A percentile compares a stretch with the other conserved stretches of the same genome.
phyloP scores from a whole-genome alignment of 148 eudicot genomes.

The Persicaria tinctoria region DNA sequence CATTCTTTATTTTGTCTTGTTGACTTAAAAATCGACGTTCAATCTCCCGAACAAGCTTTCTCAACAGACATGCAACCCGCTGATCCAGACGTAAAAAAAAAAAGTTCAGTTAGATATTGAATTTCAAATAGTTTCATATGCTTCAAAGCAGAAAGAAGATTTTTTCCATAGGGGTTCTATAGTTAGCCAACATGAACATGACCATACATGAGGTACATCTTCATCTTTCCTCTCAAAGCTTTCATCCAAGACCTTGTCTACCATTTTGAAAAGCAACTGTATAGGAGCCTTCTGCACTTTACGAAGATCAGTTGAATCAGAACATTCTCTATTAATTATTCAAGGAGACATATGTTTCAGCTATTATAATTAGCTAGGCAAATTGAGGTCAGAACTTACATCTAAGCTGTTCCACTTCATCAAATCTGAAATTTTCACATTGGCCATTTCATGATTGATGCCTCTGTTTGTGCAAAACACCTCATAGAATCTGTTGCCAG shows the following conservation, averaged over 20 bases:
- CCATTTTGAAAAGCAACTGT: slow-evolving; percentile 63
- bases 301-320: slow-evolving; percentile 13
- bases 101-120: slow-evolving; percentile 9
- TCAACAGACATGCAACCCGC: slow-evolving; percentile 64
- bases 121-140: not conserved
- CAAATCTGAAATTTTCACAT: slow-evolving; percentile 48
- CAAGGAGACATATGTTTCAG: not conserved
- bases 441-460: slow-evolving; percentile 35
- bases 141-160: not conserved
- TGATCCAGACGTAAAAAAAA: slow-evolving; percentile 15
- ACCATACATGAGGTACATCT: slow-evolving; percentile 65
- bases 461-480: slow-evolving; percentile 24
- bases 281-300: slow-evolving; percentile 65
- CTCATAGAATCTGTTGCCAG: slow-evolving; percentile 20
- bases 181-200: slow-evolving; percentile 5
- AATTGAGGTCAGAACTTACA: slow-evolving; percentile 33
- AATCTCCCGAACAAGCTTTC: slow-evolving; percentile 72
- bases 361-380: not conserved
- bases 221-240: slow-evolving; percentile 67
- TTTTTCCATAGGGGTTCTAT: not conserved
- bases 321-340: not conserved
- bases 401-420: slow-evolving; percentile 62
- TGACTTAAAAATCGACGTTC: slow-evolving; percentile 64
- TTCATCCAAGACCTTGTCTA: slow-evolving; percentile 65
- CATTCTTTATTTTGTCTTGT: slow-evolving; percentile 58